Evolutionary conservation across 306 rosid species (phyloP).

Genomic region (Prunus mira): DNA sequence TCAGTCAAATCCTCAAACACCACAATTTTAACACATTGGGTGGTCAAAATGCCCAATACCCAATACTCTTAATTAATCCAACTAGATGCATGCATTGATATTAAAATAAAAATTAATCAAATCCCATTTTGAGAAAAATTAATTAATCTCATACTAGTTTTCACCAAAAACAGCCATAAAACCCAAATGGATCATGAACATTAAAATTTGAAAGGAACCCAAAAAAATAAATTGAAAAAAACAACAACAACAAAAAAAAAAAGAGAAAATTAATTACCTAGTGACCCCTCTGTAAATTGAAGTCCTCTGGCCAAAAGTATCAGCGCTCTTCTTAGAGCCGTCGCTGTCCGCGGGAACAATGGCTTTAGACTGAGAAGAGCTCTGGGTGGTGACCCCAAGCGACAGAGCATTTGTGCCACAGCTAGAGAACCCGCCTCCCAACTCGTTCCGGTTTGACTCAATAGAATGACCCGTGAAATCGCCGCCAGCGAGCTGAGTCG

Average conservation of each 20-base stretch:
- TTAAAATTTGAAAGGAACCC: not conserved
- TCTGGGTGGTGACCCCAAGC: constrained; percentile 41
- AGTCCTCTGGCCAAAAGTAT: constrained; percentile 93
- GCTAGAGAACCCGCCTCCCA: constrained; percentile 34
- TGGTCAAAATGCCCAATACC: not conserved
- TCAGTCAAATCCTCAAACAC: not conserved
- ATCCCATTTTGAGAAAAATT: not conserved
- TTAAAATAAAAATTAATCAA: not conserved
- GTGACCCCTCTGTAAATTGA: constrained; percentile 99
- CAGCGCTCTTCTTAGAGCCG: constrained; percentile 58
- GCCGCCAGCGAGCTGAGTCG: constrained; percentile 40
- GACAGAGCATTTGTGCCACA: constrained; percentile 44
- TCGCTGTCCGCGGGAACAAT: constrained; percentile 39
- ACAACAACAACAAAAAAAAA: not conserved
- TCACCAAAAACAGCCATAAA: not conserved
- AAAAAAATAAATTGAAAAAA: not conserved
- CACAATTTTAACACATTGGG: not conserved
- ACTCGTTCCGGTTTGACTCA: constrained; percentile 60
- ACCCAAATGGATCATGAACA: not conserved
- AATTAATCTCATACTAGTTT: too few relatives aligned
- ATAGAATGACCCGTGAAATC: constrained; percentile 59
- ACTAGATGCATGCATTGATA: not conserved
- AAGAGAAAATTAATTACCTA: constrained; percentile 35
- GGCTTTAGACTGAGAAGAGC: constrained; percentile 35
- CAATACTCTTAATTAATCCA: not conserved